phyloP scores from a whole-genome alignment of 495 filamentous ascomycete species.

The Neurospora tetraspora region DNA sequence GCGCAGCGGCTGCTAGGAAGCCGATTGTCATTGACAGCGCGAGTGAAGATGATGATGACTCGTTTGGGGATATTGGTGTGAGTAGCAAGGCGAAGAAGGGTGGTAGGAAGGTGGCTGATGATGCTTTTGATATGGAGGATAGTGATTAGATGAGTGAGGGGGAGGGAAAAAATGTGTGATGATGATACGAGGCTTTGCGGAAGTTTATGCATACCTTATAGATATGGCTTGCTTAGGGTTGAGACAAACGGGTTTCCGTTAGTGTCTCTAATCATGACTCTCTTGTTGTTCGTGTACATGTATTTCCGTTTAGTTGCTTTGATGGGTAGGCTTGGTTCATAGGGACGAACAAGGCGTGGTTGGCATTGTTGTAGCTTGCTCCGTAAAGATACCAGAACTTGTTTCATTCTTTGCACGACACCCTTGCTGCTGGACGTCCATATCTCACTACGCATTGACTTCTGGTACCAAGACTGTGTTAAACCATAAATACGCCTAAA shows the following conservation, averaged over 20 bases:
- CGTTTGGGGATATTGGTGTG: slow-evolving; percentile 23
- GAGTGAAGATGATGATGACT: slow-evolving; percentile 33
- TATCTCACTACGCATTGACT: not conserved
- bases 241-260: not conserved
- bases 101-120: slow-evolving; percentile 9
- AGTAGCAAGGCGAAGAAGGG: slow-evolving; percentile 27
- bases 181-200: not conserved
- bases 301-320: not conserved
- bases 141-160: slow-evolving; percentile 7
- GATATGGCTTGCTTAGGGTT: not conserved
- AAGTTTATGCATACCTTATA: not conserved
- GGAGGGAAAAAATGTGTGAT: not conserved
- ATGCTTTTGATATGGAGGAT: slow-evolving; percentile 21
- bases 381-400: not conserved
- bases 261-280: not conserved
- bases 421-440: not conserved
- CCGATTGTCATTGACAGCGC: slow-evolving; percentile 24
- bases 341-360: not conserved
- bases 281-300: not conserved
- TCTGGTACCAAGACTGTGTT: not conserved
- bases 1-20: slow-evolving; percentile 34
- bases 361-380: not conserved
- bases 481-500: not conserved
- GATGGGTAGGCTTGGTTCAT: not conserved
- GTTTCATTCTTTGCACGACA: not conserved